Base-by-base conservation (phyloP, 2,329 filamentous ascomycete species). In the Dryadomyces quercus-mongolicae region DNA sequence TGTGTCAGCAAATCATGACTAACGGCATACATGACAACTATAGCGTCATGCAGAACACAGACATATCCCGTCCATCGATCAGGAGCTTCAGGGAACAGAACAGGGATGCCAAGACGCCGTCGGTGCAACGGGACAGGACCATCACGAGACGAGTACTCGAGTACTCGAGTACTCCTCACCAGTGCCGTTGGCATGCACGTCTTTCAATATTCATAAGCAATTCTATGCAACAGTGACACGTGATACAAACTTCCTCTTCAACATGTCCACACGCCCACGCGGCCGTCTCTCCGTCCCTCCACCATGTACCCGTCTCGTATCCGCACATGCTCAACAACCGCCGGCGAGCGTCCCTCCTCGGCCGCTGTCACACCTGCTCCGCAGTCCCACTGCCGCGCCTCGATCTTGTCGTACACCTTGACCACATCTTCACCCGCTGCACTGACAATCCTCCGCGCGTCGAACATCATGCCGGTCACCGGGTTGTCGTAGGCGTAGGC, bases 321-420 rank as follows among this genome's bases (percentile, higher is more conserved):
- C 60, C 91, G 81, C 55, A 97, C 92, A 56, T 80, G 82, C 70
- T 97, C 91, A 20, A 98, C 84, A 55, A 85, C 76, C 15, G 83
- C 78, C 7, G 84, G 78, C 22, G 73, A 76, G 61, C 80, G 82
- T 13, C 78, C 81, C 55, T 82, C 78, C 52, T 86, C 82, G 20
- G 82, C 80, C 56, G 84, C 84, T 3, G 76, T 77, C 49, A 86
- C 81, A 40, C 91, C 92, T 2, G 89, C 84, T 53, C 93, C 93
- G 69, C 91, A 96, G 68, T 95, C 89, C 93, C 93, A 98, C 69
- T 97, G 93, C 57, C 88, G 77, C 44, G 90, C 90, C 66, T 98
- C 93, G 3, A 89, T 85, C 76, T 97, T 97, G 72, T 98, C 93
- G 71, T 97, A 98, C 56, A 98, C 86, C 72, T 98, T 98, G 62